Conservation (phyloP, 495 filamentous ascomycete species). For the Daldinia decipiens region DNA sequence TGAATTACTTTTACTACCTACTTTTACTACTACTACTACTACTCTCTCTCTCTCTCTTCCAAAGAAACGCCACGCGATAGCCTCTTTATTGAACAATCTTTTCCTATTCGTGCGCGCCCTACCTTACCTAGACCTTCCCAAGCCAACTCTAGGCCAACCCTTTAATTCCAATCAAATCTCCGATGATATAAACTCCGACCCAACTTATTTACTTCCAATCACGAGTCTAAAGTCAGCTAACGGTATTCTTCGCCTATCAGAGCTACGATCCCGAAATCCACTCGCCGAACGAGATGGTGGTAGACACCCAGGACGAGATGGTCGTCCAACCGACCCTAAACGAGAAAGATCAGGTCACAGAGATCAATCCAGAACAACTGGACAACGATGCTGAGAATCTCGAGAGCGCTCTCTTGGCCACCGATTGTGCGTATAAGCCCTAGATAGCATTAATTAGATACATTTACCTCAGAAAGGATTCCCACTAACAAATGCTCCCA, state of each 20-base stretch:
- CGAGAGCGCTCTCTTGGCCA: conserved; percentile 66
- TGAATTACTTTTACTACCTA: not conserved
- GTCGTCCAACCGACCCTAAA: conserved; percentile 66
- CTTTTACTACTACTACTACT: conserved; percentile 6
- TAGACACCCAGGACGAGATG: conserved; percentile 77
- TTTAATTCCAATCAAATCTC: conserved; percentile 13
- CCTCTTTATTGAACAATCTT: conserved; percentile 34
- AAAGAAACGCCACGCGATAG: conserved; percentile 36
- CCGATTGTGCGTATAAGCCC: conserved; percentile 71
- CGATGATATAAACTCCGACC: conserved; percentile 17
- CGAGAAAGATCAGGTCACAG: conserved; percentile 85
- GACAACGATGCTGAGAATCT: conserved; percentile 57
- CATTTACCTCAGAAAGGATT: not conserved
- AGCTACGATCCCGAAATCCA: conserved; percentile 54
- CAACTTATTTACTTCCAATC: conserved; percentile 2
- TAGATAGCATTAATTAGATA: conserved; percentile 8
- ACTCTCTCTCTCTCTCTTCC: not conserved
- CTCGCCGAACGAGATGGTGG: conserved; percentile 70
- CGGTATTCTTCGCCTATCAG: conserved; percentile 46
- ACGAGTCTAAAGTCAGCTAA: conserved; percentile 39
- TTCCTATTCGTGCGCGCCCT: conserved; percentile 26
- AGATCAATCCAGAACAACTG: conserved; percentile 77
- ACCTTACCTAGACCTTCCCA: conserved; percentile 7
- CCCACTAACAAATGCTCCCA: conserved; percentile 39
- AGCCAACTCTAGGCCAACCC: not conserved